These are phyloP conservation scores for Alternaria angustiovoidea DNA, from an alignment of 2,329 filamentous ascomycete species.

Conservation along the genomic window DNA sequence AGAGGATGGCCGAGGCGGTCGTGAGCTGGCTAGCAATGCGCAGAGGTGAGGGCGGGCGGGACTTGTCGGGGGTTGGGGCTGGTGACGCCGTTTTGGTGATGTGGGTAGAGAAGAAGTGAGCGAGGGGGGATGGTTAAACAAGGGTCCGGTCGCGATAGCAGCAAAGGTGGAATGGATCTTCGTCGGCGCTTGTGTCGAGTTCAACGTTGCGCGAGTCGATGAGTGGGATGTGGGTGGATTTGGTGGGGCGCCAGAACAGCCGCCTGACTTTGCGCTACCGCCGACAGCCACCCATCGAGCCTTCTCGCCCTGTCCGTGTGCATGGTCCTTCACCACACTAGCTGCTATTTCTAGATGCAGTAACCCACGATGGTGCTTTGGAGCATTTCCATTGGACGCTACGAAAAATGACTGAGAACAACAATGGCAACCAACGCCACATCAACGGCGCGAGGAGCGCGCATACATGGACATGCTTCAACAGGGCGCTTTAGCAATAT, in stretches of 20 bases:
- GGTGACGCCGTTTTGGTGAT: constrained; percentile 22
- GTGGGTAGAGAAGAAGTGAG: neutral
- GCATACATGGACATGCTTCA: neutral
- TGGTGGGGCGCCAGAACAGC: constrained; percentile 17
- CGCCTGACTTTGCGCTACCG: constrained; percentile 18
- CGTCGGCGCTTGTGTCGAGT: constrained; percentile 19
- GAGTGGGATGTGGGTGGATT: constrained; percentile 13
- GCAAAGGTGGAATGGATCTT: constrained; percentile 9
- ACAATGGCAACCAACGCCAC: neutral
- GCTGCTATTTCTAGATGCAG: too few species aligned
- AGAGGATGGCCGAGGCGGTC: constrained; percentile 60
- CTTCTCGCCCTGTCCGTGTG: too few species aligned
- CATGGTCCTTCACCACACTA: constrained; percentile 3
- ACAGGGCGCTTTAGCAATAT: neutral
- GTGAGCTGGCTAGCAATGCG: constrained; percentile 57
- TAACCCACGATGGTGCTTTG: neutral
- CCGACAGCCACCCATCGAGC: too few species aligned
- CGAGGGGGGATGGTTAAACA: constrained; percentile 7
- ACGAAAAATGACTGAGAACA: neutral
- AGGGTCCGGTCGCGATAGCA: constrained; percentile 16
- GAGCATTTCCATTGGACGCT: neutral
- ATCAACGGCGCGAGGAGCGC: neutral
- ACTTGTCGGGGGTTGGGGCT: constrained; percentile 20
- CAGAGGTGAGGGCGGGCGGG: constrained; percentile 33
- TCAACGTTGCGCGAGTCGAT: constrained; percentile 15